These are phyloP conservation scores for Pterula multifida DNA, from an alignment of 1,284 basidiomycete genomes.

Conservation along the genomic window DNA sequence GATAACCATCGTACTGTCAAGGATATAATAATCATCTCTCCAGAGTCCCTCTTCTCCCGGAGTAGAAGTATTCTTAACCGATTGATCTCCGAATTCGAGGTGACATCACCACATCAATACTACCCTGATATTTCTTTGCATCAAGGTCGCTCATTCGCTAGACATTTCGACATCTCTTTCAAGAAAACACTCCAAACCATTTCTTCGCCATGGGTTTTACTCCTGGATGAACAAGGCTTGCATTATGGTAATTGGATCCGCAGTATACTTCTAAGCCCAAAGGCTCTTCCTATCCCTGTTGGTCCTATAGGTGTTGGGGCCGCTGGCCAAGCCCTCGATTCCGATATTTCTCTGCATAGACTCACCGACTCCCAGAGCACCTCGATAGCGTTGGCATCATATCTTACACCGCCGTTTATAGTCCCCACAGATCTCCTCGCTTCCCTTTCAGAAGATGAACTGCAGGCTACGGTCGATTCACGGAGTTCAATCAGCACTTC, in stretches of 20 bases:
- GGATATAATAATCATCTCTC: constrained; percentile 39
- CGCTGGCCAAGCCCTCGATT: constrained; percentile 10
- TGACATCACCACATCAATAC: constrained; percentile 14
- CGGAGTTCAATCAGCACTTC: constrained; percentile 5
- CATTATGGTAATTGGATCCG: constrained; percentile 18
- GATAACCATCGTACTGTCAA: neutral
- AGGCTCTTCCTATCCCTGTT: constrained; percentile 23
- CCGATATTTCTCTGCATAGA: constrained; percentile 17
- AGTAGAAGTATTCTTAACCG: constrained; percentile 16
- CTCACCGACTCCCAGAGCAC: constrained; percentile 20
- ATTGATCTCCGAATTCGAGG: constrained; percentile 21
- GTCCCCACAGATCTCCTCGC: constrained; percentile 4
- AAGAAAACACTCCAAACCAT: constrained; percentile 10
- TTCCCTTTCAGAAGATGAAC: constrained; percentile 10
- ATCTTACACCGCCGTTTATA: constrained; percentile 30
- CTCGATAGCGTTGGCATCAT: constrained; percentile 45
- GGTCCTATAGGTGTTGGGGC: constrained; percentile 30
- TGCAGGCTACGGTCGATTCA: constrained; percentile 12
- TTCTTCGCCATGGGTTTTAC: constrained; percentile 35
- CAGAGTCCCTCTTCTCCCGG: constrained; percentile 22
- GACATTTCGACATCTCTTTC: constrained; percentile 22
- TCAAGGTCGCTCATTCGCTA: constrained; percentile 18
- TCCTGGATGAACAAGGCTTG: constrained; percentile 36
- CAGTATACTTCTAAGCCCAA: constrained; percentile 24
- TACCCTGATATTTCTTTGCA: constrained; percentile 33